A percentile compares a stretch with the other conserved stretches of the same genome.
These are phyloP conservation scores for Suhomyces canberraensis DNA, from an alignment of 805 yeast genomes.

Conservation along the genomic window DNA sequence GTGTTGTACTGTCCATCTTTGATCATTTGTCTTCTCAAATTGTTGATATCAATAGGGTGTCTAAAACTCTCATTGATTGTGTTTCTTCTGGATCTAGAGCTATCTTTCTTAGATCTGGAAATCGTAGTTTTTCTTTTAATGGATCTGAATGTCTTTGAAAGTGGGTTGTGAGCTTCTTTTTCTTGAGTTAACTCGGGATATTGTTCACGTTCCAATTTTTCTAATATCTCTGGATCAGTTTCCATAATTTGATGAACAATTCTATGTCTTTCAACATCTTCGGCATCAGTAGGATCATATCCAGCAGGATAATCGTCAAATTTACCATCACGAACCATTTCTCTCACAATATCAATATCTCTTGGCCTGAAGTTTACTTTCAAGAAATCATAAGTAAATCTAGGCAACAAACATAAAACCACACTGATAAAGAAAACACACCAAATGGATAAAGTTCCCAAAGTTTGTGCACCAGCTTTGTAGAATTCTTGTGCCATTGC, in stretches of 20 bases:
- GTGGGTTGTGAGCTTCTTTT: conserved; percentile 6
- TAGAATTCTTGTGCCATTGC: conserved; percentile 54
- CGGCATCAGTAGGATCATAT: conserved; percentile 80
- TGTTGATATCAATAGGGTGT: conserved; percentile 31
- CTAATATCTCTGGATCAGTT: conserved; percentile 32
- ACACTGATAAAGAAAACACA: conserved; percentile 64
- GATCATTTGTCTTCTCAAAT: conserved; percentile 38
- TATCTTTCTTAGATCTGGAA: conserved; percentile 20
- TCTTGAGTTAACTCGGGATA: conserved; percentile 9
- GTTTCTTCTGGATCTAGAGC: conserved; percentile 13
- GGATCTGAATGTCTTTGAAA: conserved; percentile 30
- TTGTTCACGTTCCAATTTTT: conserved; percentile 29
- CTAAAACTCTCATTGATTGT: conserved; percentile 26
- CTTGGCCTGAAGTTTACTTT: conserved; percentile 54
- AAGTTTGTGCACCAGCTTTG: conserved; percentile 61
- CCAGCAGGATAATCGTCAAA: conserved; percentile 61
- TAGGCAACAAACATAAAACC: conserved; percentile 61
- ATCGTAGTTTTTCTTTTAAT: conserved; percentile 33
- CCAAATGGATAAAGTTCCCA: conserved; percentile 65
- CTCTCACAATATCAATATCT: conserved; percentile 73
- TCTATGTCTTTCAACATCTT: conserved; percentile 39
- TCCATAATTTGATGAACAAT: conserved; percentile 29
- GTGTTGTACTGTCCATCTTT: conserved; percentile 34
- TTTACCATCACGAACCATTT: conserved; percentile 64
- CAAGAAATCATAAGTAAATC: conserved; percentile 58